Evolutionary conservation across 108 stramenopile species (phyloP).

Genomic region (Skeletonema costatum): DNA sequence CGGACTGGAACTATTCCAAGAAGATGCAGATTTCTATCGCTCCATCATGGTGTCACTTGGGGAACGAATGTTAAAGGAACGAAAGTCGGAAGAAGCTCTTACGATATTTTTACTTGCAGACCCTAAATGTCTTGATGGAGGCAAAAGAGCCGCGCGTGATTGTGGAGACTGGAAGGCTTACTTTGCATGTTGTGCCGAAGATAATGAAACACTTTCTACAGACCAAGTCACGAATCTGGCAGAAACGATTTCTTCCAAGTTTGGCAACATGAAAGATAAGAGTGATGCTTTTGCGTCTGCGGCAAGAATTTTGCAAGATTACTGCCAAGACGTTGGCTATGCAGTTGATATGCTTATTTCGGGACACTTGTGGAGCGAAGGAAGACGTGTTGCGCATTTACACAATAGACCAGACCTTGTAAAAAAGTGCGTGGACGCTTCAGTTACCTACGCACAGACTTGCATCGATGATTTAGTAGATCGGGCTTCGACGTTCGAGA

Average conservation of each 20-base stretch:
- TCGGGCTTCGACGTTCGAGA: conserved; percentile 56
- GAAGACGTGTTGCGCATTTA: conserved; percentile 55
- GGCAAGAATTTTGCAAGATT: conserved; percentile 80
- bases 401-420: conserved; percentile 59
- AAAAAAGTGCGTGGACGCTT: conserved; percentile 61
- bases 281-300: conserved; percentile 57
- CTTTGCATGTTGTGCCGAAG: conserved; percentile 54
- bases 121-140: conserved; percentile 66
- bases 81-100: conserved; percentile 58
- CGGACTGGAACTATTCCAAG: conserved; percentile 62
- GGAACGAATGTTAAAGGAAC: conserved; percentile 54
- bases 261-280: conserved; percentile 26
- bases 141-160: conserved; percentile 65
- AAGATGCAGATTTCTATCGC: conserved; percentile 36
- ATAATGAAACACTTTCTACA: conserved; percentile 17
- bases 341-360: conserved; percentile 75
- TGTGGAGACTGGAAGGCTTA: conserved; percentile 76
- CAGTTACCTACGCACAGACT: conserved; percentile 54
- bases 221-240: conserved; percentile 27
- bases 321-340: conserved; percentile 64
- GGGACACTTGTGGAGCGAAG: conserved; percentile 76
- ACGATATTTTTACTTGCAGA: conserved; percentile 63
- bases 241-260: conserved; percentile 45
- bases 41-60: conserved; percentile 70
- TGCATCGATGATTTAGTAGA: conserved; percentile 71